A percentile compares a stretch with the other conserved stretches of the same genome.
Conservation (phyloP, 495 filamentous ascomycete species). For the Xylaria nigripes region DNA sequence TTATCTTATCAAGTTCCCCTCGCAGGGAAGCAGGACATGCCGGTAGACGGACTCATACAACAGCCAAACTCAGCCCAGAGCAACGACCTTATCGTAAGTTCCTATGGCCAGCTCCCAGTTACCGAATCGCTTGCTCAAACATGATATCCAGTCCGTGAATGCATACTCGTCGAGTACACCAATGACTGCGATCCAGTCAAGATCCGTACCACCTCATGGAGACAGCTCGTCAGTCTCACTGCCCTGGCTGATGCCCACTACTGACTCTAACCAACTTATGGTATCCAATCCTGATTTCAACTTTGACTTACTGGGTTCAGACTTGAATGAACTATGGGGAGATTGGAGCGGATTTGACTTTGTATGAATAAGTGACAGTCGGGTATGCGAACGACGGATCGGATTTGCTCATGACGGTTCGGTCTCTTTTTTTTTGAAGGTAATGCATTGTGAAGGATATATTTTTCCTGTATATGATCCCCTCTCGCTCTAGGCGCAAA, state of each 20-base stretch:
- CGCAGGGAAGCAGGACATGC: constrained; percentile 13
- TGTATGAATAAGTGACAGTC: constrained; percentile 2
- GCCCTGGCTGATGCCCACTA: constrained; percentile 21
- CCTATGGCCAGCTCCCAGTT: background rate
- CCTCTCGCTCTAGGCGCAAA: background rate
- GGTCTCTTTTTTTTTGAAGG: background rate
- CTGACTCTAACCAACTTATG: constrained; percentile 13
- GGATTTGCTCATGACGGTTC: background rate
- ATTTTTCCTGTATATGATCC: background rate
- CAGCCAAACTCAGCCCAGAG: constrained; percentile 14
- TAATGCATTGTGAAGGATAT: background rate
- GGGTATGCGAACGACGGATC: background rate
- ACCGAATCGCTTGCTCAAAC: background rate
- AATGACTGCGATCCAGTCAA: constrained; percentile 11
- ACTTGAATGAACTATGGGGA: constrained; percentile 27
- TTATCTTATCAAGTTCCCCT: constrained; percentile 36
- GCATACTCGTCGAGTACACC: constrained; percentile 14
- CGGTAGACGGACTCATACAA: constrained; percentile 8
- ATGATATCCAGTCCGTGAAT: constrained; percentile 17
- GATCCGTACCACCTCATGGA: constrained; percentile 12
- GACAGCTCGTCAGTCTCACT: constrained; percentile 19
- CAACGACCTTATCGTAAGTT: constrained; percentile 16
- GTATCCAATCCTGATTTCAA: constrained; percentile 25
- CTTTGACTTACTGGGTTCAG: constrained; percentile 25
- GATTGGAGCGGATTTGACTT: constrained; percentile 20